phyloP scores from a whole-genome alignment of 768 basidiomycete genomes.

The Serendipita sp. region DNA sequence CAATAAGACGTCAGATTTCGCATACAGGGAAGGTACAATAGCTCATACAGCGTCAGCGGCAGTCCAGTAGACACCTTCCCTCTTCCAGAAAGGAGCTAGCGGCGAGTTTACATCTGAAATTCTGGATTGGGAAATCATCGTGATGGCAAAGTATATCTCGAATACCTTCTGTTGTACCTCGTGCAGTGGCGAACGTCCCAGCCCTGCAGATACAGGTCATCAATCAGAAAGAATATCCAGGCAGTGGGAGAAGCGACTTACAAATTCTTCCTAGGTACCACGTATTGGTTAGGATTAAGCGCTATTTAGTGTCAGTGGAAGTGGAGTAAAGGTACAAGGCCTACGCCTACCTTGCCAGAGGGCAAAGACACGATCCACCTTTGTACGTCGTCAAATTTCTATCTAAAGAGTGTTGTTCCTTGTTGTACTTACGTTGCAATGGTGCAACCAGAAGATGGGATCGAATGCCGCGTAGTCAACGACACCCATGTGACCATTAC shows the following conservation, averaged over 20 bases:
- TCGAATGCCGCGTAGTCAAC: slow-evolving; percentile 25
- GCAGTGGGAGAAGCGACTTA: slow-evolving; percentile 6
- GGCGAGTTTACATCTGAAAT: slow-evolving; percentile 2
- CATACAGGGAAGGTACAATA: neutral
- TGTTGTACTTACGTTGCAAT: slow-evolving; percentile 14
- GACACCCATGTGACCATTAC: slow-evolving; percentile 29
- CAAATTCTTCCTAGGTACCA: slow-evolving; percentile 14
- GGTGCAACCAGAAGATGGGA: slow-evolving; percentile 40
- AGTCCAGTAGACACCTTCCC: slow-evolving; percentile 25
- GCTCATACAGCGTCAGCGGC: slow-evolving; percentile 17
- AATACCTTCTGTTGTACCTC: slow-evolving; percentile 18
- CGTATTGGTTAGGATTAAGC: slow-evolving; percentile 28
- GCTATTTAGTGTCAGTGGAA: slow-evolving; percentile 15
- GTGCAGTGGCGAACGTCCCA: slow-evolving; percentile 20
- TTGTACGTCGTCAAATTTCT: slow-evolving; percentile 12
- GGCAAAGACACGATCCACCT: slow-evolving; percentile 37
- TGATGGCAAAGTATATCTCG: neutral
- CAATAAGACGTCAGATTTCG: neutral
- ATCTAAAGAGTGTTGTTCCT: too few species aligned
- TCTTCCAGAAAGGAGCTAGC: slow-evolving; percentile 34
- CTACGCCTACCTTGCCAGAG: slow-evolving; percentile 25
- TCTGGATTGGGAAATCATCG: neutral
- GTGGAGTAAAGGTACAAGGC: neutral
- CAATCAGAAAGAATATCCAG: slow-evolving; percentile 4
- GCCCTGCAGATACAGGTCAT: slow-evolving; percentile 14